phyloP scores from a whole-genome alignment of 2,329 filamentous ascomycete genomes.

The Erysiphe neolycopersici region DNA sequence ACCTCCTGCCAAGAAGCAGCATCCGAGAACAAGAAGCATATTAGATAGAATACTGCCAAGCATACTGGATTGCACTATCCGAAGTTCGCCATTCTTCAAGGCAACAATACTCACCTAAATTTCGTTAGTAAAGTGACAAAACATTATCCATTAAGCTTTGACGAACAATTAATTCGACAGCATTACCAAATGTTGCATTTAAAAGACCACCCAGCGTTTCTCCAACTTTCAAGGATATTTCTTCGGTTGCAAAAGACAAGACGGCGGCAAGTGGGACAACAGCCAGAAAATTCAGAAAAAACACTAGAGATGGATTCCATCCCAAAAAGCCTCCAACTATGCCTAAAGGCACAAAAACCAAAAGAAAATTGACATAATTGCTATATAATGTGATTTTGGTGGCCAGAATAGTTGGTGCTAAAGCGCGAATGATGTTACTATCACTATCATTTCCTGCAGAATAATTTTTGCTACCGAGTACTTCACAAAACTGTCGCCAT shows the following conservation, averaged over 20 bases:
- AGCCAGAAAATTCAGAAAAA: slow-evolving; percentile 30
- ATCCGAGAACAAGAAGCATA: slow-evolving; percentile 61
- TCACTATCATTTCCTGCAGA: slow-evolving; percentile 11
- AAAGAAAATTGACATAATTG: slow-evolving; percentile 43
- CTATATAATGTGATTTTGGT: slow-evolving; percentile 14
- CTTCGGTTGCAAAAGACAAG: slow-evolving; percentile 29
- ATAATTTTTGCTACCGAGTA: slow-evolving; percentile 8
- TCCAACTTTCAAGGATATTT: slow-evolving; percentile 25
- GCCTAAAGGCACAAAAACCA: slow-evolving; percentile 53
- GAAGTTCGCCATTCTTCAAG: slow-evolving; percentile 58
- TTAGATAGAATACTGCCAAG: slow-evolving; percentile 89
- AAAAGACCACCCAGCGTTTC: slow-evolving; percentile 28
- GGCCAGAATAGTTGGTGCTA: slow-evolving; percentile 8
- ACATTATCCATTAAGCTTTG: neutral
- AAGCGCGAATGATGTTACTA: slow-evolving; percentile 9
- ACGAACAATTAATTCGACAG: slow-evolving; percentile 28
- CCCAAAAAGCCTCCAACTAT: slow-evolving; percentile 31
- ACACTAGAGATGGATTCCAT: slow-evolving; percentile 26
- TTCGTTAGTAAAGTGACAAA: neutral
- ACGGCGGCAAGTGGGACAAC: slow-evolving; percentile 28
- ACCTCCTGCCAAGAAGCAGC: slow-evolving; percentile 55
- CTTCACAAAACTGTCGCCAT: slow-evolving; percentile 5
- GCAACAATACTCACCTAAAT: slow-evolving; percentile 71
- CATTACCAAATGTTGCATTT: slow-evolving; percentile 23
- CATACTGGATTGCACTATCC: slow-evolving; percentile 96